Base-by-base conservation (phyloP, 352 stramenopile genomes). In the Phytophthora sp. region DNA sequence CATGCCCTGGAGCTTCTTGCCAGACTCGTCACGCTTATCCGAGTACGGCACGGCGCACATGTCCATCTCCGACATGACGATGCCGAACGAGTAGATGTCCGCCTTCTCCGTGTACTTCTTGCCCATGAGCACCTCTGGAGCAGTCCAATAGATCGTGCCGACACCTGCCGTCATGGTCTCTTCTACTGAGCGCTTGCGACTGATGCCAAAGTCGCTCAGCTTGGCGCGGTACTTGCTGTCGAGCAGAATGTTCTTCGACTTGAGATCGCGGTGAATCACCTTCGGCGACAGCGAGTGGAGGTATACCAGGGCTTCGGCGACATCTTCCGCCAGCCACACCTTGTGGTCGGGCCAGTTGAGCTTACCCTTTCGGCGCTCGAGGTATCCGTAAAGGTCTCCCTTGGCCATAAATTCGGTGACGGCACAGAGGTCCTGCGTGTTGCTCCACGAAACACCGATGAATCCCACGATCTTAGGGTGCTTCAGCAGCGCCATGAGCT, bases 211-310 rank as follows among this genome's bases (percentile, higher is more conserved):
- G 59, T 91, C 77, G 42, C 77, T 89, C 23, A 92, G 53, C 43
- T 92, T 92, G 17, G 81, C 80, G 39, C 77, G 73, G 58, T 70
- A 73, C 26, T 72, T 57, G 46, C 46, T 66, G 43, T 76, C 62
- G n/a, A n/a, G n/a, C n/a, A n/a, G n/a, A n/a, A n/a, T n/a, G n/a
- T n/a, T n/a, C n/a, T n/a, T n/a, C n/a, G n/a, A n/a, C n/a, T n/a
- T n/a, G n/a, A n/a, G n/a, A n/a, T n/a, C n/a, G n/a, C n/a, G n/a
- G 61, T 94, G 85, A 67, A 96, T 92, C 60, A 96, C 74, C 67
- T 88, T 91, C 24, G 84, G 84, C 38, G 77, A 85, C 18, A 92
- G 66, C 48, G 84, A 90, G 76, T 96, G 88, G 54, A 96, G 84
- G 62, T 91, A 96, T 41, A 78, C 72, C 17, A 95, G 65, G 7